Base-by-base conservation (phyloP, 768 basidiomycete species). In the Leccinum incarnatum region DNA sequence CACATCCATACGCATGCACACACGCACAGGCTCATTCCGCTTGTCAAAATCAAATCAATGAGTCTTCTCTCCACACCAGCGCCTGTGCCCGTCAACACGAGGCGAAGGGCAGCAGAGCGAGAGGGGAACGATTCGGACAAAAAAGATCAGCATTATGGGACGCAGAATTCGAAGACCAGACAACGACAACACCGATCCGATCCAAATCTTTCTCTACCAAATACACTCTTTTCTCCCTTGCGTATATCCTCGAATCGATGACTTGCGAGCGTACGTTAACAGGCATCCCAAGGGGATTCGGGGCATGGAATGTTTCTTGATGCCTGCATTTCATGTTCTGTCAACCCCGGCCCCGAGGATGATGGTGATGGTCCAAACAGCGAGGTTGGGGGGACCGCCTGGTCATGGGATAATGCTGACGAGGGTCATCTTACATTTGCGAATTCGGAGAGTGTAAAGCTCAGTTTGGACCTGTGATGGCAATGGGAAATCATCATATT, bases 391-490 rank as follows among this genome's bases (percentile, higher is more conserved):
- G 54, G 10, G 50, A 53, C 21, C 1, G 23, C 55, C 53, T 57
- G 53, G 25, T 15, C n/a, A n/a, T n/a, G 40, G 9, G 40, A 9
- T 42, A 19, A 42, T 5, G n/a, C n/a, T 5, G 66, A 49, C 10
- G 30, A 54, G 21, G 1, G 27, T n/a, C 30, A n/a, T 17, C 14
- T 50, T 55, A 30, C 68, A 62, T 73, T 71, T 40, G 63, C 67
- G 64, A 73, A 66, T 65, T 67, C 69, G 27, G 64, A 9, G 59
- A 73, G 67, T 65, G 72, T 59, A 90, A 75, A 70, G 87, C 83
- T 51, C 68, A 97, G 78, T 73, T 84, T 87, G 12, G 77, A 73
- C 29, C 0, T 10, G 30, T 30, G 30, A 30, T 30, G 9, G 9
- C 29, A 30, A 30, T 30, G 29, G 9, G 29, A 30, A 30, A 3